Percentiles rank a stretch among this genome's conserved stretches.
These are phyloP conservation scores for Wickerhamiella azyma DNA, from an alignment of 805 yeast species.

Conservation along the genomic window DNA sequence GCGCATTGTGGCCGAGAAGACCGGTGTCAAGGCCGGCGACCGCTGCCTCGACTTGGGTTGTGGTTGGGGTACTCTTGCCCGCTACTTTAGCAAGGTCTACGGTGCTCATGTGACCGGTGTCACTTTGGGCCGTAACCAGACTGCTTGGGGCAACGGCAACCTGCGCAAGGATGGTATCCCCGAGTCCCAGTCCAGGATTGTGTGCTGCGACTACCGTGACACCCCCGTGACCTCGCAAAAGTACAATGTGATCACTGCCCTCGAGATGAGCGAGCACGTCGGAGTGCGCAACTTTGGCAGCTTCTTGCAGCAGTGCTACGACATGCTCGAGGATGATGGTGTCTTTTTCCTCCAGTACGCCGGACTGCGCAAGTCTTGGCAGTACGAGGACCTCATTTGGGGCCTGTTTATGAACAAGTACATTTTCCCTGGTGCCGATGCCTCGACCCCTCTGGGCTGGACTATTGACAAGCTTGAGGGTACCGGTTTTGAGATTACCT, in stretches of 20 bases:
- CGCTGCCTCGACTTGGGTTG: conserved; percentile 75
- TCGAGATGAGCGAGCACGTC: conserved; percentile 95
- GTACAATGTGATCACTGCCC: conserved; percentile 77
- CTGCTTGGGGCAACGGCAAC: conserved; percentile 71
- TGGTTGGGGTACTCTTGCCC: conserved; percentile 92
- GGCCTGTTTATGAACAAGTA: conserved; percentile 93
- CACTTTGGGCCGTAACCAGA: conserved; percentile 82
- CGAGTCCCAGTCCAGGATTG: conserved; percentile 55
- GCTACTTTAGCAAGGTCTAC: conserved; percentile 66
- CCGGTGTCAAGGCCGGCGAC: conserved; percentile 60
- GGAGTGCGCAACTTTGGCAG: conserved; percentile 72
- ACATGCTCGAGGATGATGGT: conserved; percentile 86
- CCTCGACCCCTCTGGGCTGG: conserved; percentile 83
- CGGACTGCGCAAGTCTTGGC: conserved; percentile 85
- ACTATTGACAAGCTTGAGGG: conserved; percentile 65
- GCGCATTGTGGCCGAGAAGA: conserved; percentile 76
- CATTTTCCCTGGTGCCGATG: conserved; percentile 95
- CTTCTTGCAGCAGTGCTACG: conserved; percentile 67
- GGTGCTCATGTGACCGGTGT: conserved; percentile 84
- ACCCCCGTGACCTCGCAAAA: conserved; percentile 54
- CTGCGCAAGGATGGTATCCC: conserved; percentile 56
- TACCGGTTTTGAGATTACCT: conserved; percentile 73
- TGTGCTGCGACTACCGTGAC: conserved; percentile 82
- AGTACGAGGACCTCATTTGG: conserved; percentile 87
- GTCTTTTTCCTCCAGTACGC: conserved; percentile 77